Evolutionary conservation across 192 early-diverging fungal genomes (phyloP).

Genomic region (Diversispora eburnea): DNA sequence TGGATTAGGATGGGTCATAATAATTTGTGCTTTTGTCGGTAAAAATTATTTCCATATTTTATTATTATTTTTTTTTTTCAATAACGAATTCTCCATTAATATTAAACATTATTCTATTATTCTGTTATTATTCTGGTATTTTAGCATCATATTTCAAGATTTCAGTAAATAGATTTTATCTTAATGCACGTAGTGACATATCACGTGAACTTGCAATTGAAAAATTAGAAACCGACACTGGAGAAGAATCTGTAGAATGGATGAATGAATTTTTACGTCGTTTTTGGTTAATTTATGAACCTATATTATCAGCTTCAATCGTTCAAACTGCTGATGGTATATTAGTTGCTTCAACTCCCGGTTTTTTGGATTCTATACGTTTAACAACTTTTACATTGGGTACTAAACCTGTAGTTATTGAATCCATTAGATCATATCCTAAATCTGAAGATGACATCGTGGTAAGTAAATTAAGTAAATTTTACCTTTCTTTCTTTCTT

Average conservation of each 20-base stretch:
- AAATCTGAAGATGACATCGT: slow-evolving; percentile 71
- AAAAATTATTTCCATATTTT: not conserved
- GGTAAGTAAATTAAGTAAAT: slow-evolving; percentile 39
- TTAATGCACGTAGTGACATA: slow-evolving; percentile 66
- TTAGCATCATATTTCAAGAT: slow-evolving; percentile 71
- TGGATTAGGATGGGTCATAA: slow-evolving; percentile 21
- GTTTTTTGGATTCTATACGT: slow-evolving; percentile 75
- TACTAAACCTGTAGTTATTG: slow-evolving; percentile 70
- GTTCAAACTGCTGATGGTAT: slow-evolving; percentile 69
- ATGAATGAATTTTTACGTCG: slow-evolving; percentile 81
- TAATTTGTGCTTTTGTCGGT: slow-evolving; percentile 26
- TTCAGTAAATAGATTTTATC: slow-evolving; percentile 64
- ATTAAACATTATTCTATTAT: too few species aligned
- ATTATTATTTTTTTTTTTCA: not conserved
- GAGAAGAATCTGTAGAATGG: slow-evolving; percentile 78
- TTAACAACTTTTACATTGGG: slow-evolving; percentile 75
- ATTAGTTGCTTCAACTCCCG: slow-evolving; percentile 69
- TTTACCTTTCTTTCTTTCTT: not conserved
- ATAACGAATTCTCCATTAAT: not conserved
- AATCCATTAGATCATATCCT: slow-evolving; percentile 67
- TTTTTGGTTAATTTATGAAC: slow-evolving; percentile 92
- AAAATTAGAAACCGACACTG: slow-evolving; percentile 44
- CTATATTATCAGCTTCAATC: slow-evolving; percentile 71
- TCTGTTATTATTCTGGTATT: slow-evolving; percentile 14
- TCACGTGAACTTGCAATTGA: slow-evolving; percentile 57